Percentiles rank a stretch among this genome's conserved stretches.
Evolutionary conservation across 768 basidiomycete species (phyloP).

Genomic region (Cystofilobasidium capitatum): DNA sequence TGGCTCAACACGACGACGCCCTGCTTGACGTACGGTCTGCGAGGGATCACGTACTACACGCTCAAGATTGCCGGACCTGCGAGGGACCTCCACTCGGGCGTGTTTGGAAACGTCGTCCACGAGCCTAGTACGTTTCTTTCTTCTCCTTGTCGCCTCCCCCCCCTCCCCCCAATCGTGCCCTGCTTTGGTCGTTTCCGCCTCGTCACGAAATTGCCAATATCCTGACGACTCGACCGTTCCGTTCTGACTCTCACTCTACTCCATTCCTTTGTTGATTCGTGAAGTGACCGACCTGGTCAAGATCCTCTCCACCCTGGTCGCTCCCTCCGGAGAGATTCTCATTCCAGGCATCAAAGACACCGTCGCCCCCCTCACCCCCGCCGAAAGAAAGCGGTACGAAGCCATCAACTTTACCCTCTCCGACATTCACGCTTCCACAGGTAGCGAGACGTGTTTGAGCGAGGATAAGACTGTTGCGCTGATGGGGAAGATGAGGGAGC

Average conservation of each 20-base stretch:
- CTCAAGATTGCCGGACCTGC: constrained; percentile 71
- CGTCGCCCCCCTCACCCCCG: constrained; percentile 60
- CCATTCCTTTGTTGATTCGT: too few species aligned
- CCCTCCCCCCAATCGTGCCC: background rate
- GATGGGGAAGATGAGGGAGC: constrained; percentile 85
- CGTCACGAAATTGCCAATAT: background rate
- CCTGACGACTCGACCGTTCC: background rate
- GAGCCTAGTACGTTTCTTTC: constrained; percentile 47
- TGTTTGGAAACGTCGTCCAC: constrained; percentile 47
- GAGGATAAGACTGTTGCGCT: constrained; percentile 60
- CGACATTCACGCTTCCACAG: constrained; percentile 20
- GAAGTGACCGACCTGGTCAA: constrained; percentile 72
- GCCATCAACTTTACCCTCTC: constrained; percentile 32
- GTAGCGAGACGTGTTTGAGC: constrained; percentile 55
- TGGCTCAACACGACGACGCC: constrained; percentile 48
- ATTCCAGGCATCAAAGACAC: constrained; percentile 81
- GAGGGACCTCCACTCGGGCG: constrained; percentile 81
- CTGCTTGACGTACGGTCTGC: constrained; percentile 66
- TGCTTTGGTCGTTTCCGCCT: background rate
- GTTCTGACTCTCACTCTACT: background rate
- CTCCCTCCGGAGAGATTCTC: constrained; percentile 66
- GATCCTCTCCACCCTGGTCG: constrained; percentile 75
- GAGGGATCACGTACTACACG: constrained; percentile 79
- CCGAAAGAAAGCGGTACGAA: constrained; percentile 53
- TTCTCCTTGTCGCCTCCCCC: background rate